These are phyloP conservation scores for Pestalotiopsis sp. DNA, from an alignment of 2,329 filamentous ascomycete species.

Conservation along the genomic window DNA sequence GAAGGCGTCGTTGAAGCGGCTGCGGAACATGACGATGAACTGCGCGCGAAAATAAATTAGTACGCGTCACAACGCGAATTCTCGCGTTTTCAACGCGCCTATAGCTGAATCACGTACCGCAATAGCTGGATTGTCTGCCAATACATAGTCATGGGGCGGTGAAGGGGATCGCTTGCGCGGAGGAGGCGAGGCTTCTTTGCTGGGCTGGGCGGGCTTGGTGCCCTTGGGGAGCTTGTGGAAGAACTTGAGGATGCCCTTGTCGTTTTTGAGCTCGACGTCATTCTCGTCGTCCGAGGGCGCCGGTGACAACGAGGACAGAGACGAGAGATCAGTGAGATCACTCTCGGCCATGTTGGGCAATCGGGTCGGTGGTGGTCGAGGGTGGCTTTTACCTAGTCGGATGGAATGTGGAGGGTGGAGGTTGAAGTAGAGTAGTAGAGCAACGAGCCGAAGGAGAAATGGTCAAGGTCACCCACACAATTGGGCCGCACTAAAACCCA, in stretches of 20 bases:
- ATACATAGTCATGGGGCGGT: constrained; percentile 85
- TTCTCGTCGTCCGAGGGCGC: constrained; percentile 55
- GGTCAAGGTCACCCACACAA: constrained; percentile 25
- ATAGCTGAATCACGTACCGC: constrained; percentile 68
- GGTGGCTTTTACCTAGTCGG: constrained; percentile 14
- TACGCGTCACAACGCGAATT: constrained; percentile 47
- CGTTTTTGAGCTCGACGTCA: constrained; percentile 52
- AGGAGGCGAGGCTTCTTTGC: constrained; percentile 65
- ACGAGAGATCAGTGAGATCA: constrained; percentile 67
- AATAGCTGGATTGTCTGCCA: constrained; percentile 90
- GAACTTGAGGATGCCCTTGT: constrained; percentile 68
- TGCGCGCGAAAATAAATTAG: constrained; percentile 45
- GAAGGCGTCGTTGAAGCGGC: constrained; percentile 88
- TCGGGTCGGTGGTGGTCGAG: constrained; percentile 10
- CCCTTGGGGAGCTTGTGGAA: constrained; percentile 61
- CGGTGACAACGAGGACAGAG: constrained; percentile 54
- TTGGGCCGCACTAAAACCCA: constrained; percentile 35
- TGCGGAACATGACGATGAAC: constrained; percentile 98
- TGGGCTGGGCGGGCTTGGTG: constrained; percentile 40
- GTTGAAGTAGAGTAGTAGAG: constrained; percentile 13
- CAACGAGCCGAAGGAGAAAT: constrained; percentile 22
- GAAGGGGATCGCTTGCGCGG: constrained; percentile 82
- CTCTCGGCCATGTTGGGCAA: constrained; percentile 57
- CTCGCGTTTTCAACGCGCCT: constrained; percentile 54
- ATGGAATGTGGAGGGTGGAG: constrained; percentile 30